Evolutionary conservation across 2,329 filamentous ascomycete genomes (phyloP).

Genomic region (Amauroascus verrucosus): DNA sequence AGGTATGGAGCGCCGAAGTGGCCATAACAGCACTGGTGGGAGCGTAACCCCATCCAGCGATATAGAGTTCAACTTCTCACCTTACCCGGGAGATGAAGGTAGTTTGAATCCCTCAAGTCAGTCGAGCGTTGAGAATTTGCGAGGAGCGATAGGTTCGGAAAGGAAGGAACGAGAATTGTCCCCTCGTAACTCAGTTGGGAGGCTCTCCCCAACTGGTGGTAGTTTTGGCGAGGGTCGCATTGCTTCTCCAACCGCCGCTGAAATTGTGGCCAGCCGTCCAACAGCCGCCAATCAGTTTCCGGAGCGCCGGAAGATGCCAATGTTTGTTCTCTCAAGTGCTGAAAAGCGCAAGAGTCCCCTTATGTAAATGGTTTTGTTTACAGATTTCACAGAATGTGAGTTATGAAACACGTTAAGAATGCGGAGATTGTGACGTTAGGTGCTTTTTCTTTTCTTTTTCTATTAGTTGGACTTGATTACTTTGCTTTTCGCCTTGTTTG

Average conservation of each 20-base stretch:
- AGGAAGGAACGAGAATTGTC: slow-evolving; percentile 55
- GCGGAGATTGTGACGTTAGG: not conserved
- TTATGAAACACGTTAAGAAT: not conserved
- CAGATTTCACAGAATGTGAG: not conserved
- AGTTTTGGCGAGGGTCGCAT: not conserved
- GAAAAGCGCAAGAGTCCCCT: slow-evolving; percentile 74
- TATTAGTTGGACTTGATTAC: slow-evolving; percentile 1
- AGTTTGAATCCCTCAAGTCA: slow-evolving; percentile 48
- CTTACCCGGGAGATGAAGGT: slow-evolving; percentile 52
- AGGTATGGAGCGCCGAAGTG: slow-evolving; percentile 68
- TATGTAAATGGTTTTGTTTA: not conserved
- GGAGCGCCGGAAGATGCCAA: slow-evolving; percentile 67
- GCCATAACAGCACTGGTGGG: slow-evolving; percentile 50
- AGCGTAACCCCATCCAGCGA: slow-evolving; percentile 88
- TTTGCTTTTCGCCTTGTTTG: slow-evolving; percentile 4
- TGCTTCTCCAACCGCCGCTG: slow-evolving; percentile 26
- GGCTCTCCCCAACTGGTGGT: not conserved
- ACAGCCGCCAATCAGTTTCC: slow-evolving; percentile 47
- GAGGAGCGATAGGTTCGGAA: slow-evolving; percentile 79
- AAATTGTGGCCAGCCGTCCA: slow-evolving; percentile 45
- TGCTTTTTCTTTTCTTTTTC: not conserved
- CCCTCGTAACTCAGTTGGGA: not conserved
- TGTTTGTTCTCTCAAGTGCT: slow-evolving; percentile 75
- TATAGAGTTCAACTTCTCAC: slow-evolving; percentile 56
- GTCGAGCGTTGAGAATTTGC: slow-evolving; percentile 61